Percentiles rank a stretch among this genome's conserved stretches.
These are phyloP conservation scores for Caryopteris hybrid DNA, from an alignment of 305 asterid genomes.

Conservation along the genomic window DNA sequence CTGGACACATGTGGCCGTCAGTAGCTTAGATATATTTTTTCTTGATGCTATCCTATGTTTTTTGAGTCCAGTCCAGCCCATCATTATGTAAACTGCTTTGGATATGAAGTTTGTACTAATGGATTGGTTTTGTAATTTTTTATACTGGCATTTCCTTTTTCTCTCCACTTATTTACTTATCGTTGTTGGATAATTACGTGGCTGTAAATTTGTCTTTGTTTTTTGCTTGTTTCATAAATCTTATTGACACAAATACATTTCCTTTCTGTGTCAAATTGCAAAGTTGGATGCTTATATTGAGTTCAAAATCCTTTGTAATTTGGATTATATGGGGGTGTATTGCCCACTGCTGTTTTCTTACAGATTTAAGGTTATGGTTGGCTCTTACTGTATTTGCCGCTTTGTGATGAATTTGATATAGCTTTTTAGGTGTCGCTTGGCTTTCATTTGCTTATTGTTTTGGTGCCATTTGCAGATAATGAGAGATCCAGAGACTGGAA, in stretches of 20 bases:
- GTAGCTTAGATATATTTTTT: not conserved
- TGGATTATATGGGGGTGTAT: not conserved
- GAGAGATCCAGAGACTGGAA: conserved; percentile 97
- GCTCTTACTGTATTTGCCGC: not conserved
- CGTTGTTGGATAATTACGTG: not conserved
- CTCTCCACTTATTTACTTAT: not conserved
- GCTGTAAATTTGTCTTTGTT: not conserved
- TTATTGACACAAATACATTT: not conserved
- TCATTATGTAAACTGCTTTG: not conserved
- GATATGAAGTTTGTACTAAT: not conserved
- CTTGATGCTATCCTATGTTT: not conserved
- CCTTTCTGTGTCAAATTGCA: not conserved
- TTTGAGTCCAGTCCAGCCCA: not conserved
- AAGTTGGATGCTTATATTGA: not conserved
- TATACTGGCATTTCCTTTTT: not conserved
- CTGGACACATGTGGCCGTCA: not conserved
- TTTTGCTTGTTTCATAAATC: not conserved
- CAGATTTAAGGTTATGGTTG: not conserved
- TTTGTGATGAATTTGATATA: not conserved
- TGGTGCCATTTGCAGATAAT: conserved; percentile 54
- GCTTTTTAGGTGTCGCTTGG: not conserved
- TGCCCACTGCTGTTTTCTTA: not conserved
- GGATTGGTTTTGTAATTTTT: not conserved
- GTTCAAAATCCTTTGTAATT: not conserved
- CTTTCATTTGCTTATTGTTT: conserved; percentile 12